Evolutionary conservation across 139 green algal species (phyloP).

Genomic region (Picochlorum sp.): DNA sequence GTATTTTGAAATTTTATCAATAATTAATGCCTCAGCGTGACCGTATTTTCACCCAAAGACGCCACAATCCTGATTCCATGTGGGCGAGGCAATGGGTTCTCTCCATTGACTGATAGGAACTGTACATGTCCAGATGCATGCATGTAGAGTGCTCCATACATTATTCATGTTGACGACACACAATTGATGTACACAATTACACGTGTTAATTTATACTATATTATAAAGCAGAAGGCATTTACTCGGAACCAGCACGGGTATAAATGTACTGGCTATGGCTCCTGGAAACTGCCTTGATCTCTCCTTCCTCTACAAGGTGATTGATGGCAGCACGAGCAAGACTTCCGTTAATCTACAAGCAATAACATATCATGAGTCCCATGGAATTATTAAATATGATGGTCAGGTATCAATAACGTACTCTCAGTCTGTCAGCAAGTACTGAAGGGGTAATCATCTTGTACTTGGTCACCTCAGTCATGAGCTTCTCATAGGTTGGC

Average conservation of each 20-base stretch:
- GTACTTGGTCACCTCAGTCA: conserved; percentile 96
- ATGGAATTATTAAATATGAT: conserved; percentile 2
- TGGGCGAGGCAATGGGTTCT: no score
- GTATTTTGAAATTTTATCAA: not conserved
- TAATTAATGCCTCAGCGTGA: no score
- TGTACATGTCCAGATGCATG: no score
- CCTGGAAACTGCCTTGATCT: conserved; percentile 77
- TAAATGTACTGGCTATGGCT: conserved; percentile 86
- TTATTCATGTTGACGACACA: not conserved
- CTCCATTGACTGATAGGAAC: no score
- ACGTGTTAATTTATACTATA: conserved; percentile 8
- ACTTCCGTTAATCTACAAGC: conserved; percentile 71
- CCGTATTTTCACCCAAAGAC: no score
- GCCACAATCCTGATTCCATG: no score
- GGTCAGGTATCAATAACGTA: not conserved
- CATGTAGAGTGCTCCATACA: no score
- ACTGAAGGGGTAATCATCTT: conserved; percentile 98
- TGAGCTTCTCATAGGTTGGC: conserved; percentile 94
- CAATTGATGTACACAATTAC: not conserved
- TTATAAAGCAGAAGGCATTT: conserved; percentile 3
- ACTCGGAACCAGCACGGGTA: conserved; percentile 66
- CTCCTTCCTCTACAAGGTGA: conserved; percentile 72
- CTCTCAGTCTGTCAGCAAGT: conserved; percentile 70
- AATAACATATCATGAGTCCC: not conserved
- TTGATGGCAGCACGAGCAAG: conserved; percentile 84